phyloP scores from a whole-genome alignment of 441 rosid genomes.

The Flueggea neowawraea region DNA sequence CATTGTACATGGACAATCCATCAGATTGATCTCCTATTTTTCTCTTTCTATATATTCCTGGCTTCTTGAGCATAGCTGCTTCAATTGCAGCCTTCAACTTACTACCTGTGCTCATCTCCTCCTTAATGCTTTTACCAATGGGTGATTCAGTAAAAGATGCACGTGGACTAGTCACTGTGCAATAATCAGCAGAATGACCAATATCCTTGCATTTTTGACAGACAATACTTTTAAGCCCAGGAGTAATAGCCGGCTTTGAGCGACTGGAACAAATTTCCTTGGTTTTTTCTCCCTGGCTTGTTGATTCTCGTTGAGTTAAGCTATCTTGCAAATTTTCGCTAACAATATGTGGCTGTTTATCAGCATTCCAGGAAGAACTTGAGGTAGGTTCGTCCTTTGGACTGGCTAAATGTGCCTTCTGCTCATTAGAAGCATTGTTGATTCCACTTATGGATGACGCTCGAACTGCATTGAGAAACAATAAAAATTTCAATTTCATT shows the following conservation, averaged over 20 bases:
- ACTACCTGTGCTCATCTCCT: constrained; percentile 47
- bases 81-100: constrained; percentile 82
- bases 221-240: constrained; percentile 36
- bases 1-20: constrained; percentile 34
- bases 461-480: constrained; percentile 44
- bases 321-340: constrained; percentile 54
- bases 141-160: constrained; percentile 47
- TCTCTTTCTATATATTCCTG: constrained; percentile 65
- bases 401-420: constrained; percentile 43
- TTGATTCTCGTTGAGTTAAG: constrained; percentile 44
- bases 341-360: constrained; percentile 36
- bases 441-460: constrained; percentile 37
- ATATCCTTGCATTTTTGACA: constrained; percentile 56
- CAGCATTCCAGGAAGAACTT: constrained; percentile 53
- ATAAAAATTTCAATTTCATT: background rate
- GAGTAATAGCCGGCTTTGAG: constrained; percentile 35
- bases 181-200: constrained; percentile 59
- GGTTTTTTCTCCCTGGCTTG: constrained; percentile 53
- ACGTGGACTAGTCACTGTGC: constrained; percentile 32
- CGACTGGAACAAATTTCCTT: constrained; percentile 45
- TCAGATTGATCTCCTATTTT: constrained; percentile 50
- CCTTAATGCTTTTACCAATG: constrained; percentile 45
- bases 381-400: constrained; percentile 65
- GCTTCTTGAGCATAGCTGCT: constrained; percentile 76
- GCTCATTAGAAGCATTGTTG: constrained; percentile 35